These are phyloP conservation scores for Marasmius tenuissimus DNA, from an alignment of 1,284 basidiomycete species.

Conservation along the genomic window DNA sequence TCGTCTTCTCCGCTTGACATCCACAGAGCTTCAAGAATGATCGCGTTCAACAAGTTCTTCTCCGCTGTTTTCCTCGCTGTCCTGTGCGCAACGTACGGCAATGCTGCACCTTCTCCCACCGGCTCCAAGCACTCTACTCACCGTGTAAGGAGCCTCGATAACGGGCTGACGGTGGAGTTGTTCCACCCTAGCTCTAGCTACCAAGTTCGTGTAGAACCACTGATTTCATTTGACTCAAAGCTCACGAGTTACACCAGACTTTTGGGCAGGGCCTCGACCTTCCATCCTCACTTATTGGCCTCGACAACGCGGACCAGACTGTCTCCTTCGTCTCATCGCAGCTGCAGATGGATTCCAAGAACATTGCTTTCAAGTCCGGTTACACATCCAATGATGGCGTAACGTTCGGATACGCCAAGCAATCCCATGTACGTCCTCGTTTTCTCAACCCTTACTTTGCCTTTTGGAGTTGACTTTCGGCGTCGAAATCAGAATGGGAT, in stretches of 20 bases:
- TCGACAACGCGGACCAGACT: slow-evolving; percentile 30
- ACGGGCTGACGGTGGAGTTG: slow-evolving; percentile 33
- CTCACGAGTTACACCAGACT: slow-evolving; percentile 26
- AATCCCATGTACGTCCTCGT: slow-evolving; percentile 36
- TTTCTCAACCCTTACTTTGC: neutral
- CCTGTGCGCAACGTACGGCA: slow-evolving; percentile 16
- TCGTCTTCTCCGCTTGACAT: neutral
- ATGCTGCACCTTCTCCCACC: slow-evolving; percentile 16
- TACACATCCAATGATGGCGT: slow-evolving; percentile 28
- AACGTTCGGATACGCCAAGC: slow-evolving; percentile 39
- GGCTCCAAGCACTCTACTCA: slow-evolving; percentile 7
- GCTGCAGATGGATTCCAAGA: slow-evolving; percentile 26
- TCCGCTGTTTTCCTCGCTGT: slow-evolving; percentile 20
- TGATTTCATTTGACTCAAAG: neutral
- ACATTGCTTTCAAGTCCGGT: slow-evolving; percentile 33
- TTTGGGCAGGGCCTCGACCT: slow-evolving; percentile 43
- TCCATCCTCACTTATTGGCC: slow-evolving; percentile 28
- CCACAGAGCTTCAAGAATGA: slow-evolving; percentile 3
- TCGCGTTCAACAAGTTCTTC: slow-evolving; percentile 21
- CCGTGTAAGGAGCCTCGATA: slow-evolving; percentile 28
- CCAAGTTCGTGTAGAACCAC: slow-evolving; percentile 28
- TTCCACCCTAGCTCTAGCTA: slow-evolving; percentile 41
- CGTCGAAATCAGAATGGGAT: slow-evolving; percentile 39
- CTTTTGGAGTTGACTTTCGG: neutral
- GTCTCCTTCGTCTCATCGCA: slow-evolving; percentile 34